Evolutionary conservation across 2,329 filamentous ascomycete genomes (phyloP), one percentile per base, ranked within the genome.

Genomic region (Rhynchosporium secalis): DNA sequence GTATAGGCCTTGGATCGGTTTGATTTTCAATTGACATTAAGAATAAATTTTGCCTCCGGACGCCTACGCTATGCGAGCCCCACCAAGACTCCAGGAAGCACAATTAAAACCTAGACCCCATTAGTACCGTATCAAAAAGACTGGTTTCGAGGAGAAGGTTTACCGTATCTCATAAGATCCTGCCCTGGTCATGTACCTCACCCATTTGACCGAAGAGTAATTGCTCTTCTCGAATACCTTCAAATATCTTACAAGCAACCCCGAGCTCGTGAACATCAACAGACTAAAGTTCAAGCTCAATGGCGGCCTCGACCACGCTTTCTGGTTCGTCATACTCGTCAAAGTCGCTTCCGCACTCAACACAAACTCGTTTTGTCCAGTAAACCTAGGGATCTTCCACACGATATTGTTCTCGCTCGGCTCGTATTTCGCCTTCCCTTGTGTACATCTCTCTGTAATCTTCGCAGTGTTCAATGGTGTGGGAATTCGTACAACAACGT

Each of bases 221-320:
- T 98, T 98, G 77, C 86, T 95, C 86, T 99, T 99, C 80, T 99
- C 95, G 79, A 99, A 99, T 1, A 99, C 95, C 79, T 99, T 99
- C 62, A 99, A 78, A 76, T 99, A 99, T 56, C 96, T 82, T 62
- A 99, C 95, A 67, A 99, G 75, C 73, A 99, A 75, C 0, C 95
- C 95, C 0, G 90, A 96, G 74, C 92, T 96, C 26, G 95, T 99
- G 75, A 99, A 99, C 96, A 99, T 99, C 72, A 99, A 82, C 72
- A 99, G 78, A 66, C 90, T 95, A 74, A 99, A 99, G 76, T 86
- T 95, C 76, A 99, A 79, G 76, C 88, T 97, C 65, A 99, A 79
- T 3, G 95, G 95, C 55, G 96, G 96, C 59, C 95, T 83, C 69
- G 91, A 96, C 96, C 95, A 99, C 3, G 92, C 91, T 74, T 96